Base-by-base conservation (phyloP, 306 rosid genomes). In the Dryas drummondii region DNA sequence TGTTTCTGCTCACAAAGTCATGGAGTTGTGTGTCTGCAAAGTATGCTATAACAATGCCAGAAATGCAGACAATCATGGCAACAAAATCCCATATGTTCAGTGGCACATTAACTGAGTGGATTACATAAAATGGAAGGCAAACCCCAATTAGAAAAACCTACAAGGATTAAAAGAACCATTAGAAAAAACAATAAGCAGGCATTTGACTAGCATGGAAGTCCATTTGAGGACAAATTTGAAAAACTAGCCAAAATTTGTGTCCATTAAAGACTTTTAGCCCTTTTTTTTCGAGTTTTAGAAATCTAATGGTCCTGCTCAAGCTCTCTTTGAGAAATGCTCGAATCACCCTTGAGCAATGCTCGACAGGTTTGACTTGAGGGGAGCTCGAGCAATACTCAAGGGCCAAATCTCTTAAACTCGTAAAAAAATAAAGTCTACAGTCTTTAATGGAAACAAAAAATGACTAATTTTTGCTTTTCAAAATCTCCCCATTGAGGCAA, bases 11-110 rank as follows among this genome's bases (percentile, higher is more conserved):
- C 79, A 88, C 83, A 70, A 86, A 94, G 46, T 82, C 81, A 78
- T 88, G 55, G 69, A 94, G 97, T 66, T 92, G 96, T 12, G 97
- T 91, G 76, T 94, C 99, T 1, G 97, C 92, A 61, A 47, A 85
- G 86, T 84, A 88, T 5, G 99, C 99, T n/a, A 87, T 79, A 65
- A 84, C 76, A 74, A 94, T 84, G 62, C 97, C 97, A 52, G 82
- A 62, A 22, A 77, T 32, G 73, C 90, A 91, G 65, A 82, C 65
- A 68, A 73, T 44, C 60, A 81, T 26, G 53, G 98, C 97, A 55
- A 81, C 83, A 66, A 86, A 78, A 80, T 94, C 97, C 87, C 83
- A 81, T 9, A 85, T 59, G 87, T 81, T 88, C 82, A 91, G 79
- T 49, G 93, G 90, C 77, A 76, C 50, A 73, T 87, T 82, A 4